Evolutionary conservation across 2,329 filamentous ascomycete genomes (phyloP).

Genomic region (Monosporascus ibericus): DNA sequence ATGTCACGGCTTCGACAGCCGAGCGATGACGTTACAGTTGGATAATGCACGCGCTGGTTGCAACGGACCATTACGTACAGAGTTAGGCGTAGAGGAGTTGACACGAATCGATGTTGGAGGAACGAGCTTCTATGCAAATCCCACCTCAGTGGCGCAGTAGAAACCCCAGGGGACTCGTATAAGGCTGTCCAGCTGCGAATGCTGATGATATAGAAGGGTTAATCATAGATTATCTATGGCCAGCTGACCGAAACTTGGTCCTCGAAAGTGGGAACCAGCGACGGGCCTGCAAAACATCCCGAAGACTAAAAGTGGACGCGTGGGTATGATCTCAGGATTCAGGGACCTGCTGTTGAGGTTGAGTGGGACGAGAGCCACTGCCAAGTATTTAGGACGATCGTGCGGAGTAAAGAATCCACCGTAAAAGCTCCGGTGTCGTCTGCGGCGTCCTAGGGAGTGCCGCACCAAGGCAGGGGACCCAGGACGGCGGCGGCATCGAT

Average conservation of each 20-base stretch:
- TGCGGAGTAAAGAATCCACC: neutral
- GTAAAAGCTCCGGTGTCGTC: neutral
- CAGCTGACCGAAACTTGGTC: neutral
- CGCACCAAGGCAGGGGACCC: neutral
- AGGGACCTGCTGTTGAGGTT: neutral
- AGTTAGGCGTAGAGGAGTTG: no score
- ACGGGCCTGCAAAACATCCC: slow-evolving; percentile 1
- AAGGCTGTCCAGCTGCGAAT: neutral
- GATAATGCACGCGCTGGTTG: neutral
- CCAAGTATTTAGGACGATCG: neutral
- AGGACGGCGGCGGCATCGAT: neutral
- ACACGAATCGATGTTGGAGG: no score
- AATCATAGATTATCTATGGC: neutral
- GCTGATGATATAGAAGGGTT: neutral
- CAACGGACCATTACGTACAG: neutral
- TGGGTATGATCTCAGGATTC: neutral
- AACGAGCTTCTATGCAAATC: no score
- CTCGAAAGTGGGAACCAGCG: neutral
- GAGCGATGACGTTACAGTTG: neutral
- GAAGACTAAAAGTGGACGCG: neutral
- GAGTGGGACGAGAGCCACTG: neutral
- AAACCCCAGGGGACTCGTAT: no score
- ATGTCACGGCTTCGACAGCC: neutral
- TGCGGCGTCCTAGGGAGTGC: neutral
- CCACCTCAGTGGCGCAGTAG: no score